These are phyloP conservation scores for Cydonia oblonga DNA, from an alignment of 331 rosid genomes.

Conservation along the genomic window DNA sequence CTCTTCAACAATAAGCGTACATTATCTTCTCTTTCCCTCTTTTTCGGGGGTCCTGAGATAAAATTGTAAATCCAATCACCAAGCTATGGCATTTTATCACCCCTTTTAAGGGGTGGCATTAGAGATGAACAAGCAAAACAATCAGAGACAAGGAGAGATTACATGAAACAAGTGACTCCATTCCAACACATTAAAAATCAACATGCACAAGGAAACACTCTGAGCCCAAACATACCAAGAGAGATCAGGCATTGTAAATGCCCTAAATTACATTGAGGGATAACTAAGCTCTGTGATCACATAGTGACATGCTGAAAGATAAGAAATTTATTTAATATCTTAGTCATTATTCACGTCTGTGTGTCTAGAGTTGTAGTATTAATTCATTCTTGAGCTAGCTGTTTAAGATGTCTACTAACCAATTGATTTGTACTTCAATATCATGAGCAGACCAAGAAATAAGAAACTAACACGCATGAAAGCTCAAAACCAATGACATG, in stretches of 20 bases:
- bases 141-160: not conserved
- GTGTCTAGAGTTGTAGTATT: not conserved
- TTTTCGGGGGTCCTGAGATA: slow-evolving; percentile 33
- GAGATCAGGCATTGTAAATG: not conserved
- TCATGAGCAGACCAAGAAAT: not conserved
- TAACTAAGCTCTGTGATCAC: not conserved
- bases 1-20: slow-evolving; percentile 14
- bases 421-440: not conserved
- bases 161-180: not conserved
- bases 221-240: not conserved
- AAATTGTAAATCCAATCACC: slow-evolving; percentile 15
- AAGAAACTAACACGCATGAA: not conserved
- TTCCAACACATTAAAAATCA: not conserved
- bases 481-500: not conserved
- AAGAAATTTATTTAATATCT: no score
- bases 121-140: not conserved
- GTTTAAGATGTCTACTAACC: not conserved
- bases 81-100: not conserved
- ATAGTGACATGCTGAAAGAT: not conserved
- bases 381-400: not conserved
- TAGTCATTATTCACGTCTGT: not conserved
- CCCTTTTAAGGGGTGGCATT: not conserved
- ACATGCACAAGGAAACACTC: not conserved
- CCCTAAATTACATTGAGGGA: not conserved
- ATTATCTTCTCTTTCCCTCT: slow-evolving; percentile 37